Evolutionary conservation across 2,329 filamentous ascomycete genomes (phyloP), one percentile per base, ranked within the genome.

Genomic region (Cercospora sp.): DNA sequence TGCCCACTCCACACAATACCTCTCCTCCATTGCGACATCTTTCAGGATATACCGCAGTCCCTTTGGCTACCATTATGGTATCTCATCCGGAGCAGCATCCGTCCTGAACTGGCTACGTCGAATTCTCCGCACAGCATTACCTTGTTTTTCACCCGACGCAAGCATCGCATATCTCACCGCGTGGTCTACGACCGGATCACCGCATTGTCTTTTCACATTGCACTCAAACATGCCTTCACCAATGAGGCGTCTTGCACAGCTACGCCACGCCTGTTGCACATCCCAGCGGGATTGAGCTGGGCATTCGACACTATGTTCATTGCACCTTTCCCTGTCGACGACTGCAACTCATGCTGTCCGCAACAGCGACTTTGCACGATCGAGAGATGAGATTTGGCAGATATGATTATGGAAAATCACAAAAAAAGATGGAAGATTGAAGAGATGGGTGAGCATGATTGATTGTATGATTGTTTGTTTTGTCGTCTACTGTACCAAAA

Each of bases 401-500:
- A 23, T 10, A 64, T 59, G 23, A 45, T 28, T 13, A 45, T 59
- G 51, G 39, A 23, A 31, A 33, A 59, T 23, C 31, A 42, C 7
- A 64, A 55, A 31, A 57, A 39, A 58, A 33, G 30, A 36, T 9
- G 53, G 33, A 57, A 39, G 7, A 64, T 26, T 6, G n/a, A 39
- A 13, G 62, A 64, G 62, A 64, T 64, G 62, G 20, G 23, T 48
- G 62, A 48, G 62, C 53, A 64, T 59, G 62, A 48, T 28, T 64
- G 51, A 39, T 18, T 63, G 30, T 23, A 26, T 63, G 61, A 55
- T 63, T 63, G 45, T 57, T 36, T 39, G n/a, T 57, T 64, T 64
- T 64, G 62, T 58, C 31, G 62, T 64, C n/a, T 31, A 64, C 51
- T 64, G 62, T 64, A 64, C 62, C 51, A 58, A 58, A 53, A 64